Evolutionary conservation across 768 basidiomycete species (phyloP), one percentile per base, ranked within the genome.

Genomic region (Phallus indusiatus): DNA sequence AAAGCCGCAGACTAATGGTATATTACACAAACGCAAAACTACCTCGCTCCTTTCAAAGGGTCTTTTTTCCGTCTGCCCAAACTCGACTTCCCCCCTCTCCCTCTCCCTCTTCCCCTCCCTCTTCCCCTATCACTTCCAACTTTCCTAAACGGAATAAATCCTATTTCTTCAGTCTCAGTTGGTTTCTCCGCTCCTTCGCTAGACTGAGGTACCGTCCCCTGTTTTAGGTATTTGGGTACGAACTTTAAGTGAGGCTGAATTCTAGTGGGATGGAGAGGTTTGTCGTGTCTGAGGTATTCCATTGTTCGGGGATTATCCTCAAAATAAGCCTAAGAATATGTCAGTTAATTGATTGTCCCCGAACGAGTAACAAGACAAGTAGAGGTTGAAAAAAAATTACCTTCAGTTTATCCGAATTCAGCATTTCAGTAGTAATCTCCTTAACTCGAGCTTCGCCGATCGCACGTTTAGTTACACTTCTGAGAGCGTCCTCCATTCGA

Each of bases 341-440:
- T 61, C 12, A 61, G 48, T 46, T 36, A 55, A 48, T n/a, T 48
- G 14, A 35, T 59, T 22, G 28, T 28, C 28, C n/a, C 28, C 28
- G 28, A 59, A 20, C 36, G n/a, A 47, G 28, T 59, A 28, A 18
- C n/a, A 22, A 14, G 33, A 14, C 17, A 21, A 17, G 34, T 35
- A 5, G 33, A 16, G 54, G 34, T 52, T 20, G 17, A 12, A 51
- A 51, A 18, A 5, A 22, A 33, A 36, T 36, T 60, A 94, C 94
- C 82, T 97, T 97, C 52, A 98, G 81, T 72, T 94, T 97, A 67
- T 95, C 93, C 47, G 92, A 94, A 69, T 96, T 94, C 63, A 99
- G 71, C 37, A 98, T 85, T 71, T 99, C 96, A 33, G 84, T 74
- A 71, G 95, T 94, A 65, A 98, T 73, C 71, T 98, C 95, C 71